Conservation (phyloP, 805 yeast species). For the Barnettozyma siamensis region DNA sequence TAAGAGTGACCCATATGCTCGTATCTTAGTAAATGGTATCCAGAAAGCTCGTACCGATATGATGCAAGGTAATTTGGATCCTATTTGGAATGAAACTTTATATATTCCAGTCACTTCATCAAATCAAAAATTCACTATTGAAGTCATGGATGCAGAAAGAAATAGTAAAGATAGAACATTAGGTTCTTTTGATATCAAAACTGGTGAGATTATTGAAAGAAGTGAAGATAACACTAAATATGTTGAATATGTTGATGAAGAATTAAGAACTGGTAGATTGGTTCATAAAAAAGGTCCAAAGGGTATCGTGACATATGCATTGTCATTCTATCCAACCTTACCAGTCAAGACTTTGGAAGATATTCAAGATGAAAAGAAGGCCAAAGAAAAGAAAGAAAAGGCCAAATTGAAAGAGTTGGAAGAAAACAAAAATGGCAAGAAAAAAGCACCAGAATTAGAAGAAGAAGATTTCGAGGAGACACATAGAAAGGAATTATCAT, state of each 20-base stretch:
- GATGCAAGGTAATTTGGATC: constrained; percentile 59
- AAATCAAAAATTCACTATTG: constrained; percentile 75
- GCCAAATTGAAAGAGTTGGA: constrained; percentile 16
- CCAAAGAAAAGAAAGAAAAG: constrained; percentile 27
- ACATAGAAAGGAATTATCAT: constrained; percentile 44
- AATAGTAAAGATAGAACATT: constrained; percentile 77
- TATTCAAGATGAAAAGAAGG: constrained; percentile 46
- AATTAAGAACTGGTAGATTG: constrained; percentile 54
- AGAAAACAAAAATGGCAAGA: constrained; percentile 36
- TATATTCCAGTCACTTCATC: constrained; percentile 80
- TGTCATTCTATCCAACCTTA: constrained; percentile 78
- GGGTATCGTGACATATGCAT: constrained; percentile 68
- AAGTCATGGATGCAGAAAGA: constrained; percentile 87
- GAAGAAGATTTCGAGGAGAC: constrained; percentile 31
- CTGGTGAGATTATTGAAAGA: constrained; percentile 61
- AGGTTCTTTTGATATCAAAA: constrained; percentile 71
- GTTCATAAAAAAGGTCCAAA: constrained; percentile 75
- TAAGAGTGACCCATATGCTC: constrained; percentile 85
- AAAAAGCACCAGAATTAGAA: constrained; percentile 32
- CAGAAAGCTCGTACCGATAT: constrained; percentile 74
- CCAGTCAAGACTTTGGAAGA: constrained; percentile 79
- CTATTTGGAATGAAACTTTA: constrained; percentile 78
- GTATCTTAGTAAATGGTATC: constrained; percentile 71
- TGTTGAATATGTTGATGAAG: constrained; percentile 50
- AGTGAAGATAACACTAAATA: constrained; percentile 51